Conservation (phyloP, 148 eudicot species). For the Camellia granthamiana region DNA sequence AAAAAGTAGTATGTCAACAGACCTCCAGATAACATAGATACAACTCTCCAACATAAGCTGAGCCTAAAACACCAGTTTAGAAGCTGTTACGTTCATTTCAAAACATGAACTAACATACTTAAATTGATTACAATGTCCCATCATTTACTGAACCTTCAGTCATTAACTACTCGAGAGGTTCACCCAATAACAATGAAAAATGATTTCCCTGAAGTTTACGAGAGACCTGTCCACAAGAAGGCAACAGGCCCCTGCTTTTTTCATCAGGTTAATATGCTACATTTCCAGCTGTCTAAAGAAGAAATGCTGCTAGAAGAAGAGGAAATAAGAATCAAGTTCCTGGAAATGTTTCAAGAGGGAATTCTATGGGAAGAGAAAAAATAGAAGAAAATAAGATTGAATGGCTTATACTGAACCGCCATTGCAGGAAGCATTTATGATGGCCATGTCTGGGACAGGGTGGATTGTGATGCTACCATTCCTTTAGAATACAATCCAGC, state of each 20-base stretch:
- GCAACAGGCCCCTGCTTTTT: slow-evolving; percentile 2
- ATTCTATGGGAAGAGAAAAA: no score
- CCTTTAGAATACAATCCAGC: no score
- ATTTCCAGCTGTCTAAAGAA: no score
- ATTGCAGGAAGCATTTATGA: no score
- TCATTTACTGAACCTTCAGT: slow-evolving; percentile 31
- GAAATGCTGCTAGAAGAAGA: no score
- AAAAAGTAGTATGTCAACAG: no score
- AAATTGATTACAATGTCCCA: slow-evolving; percentile 1
- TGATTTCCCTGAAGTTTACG: slow-evolving; percentile 21
- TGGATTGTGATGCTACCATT: no score
- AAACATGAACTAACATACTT: not conserved
- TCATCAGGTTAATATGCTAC: not conserved
- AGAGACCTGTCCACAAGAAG: not conserved
- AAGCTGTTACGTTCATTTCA: not conserved
- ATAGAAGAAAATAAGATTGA: no score
- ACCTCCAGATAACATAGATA: not conserved
- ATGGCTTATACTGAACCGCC: no score
- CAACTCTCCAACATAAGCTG: not conserved
- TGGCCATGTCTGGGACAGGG: no score
- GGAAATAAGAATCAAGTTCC: no score
- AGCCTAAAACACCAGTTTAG: not conserved
- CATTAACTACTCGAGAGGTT: slow-evolving; percentile 17
- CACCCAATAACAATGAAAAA: slow-evolving; percentile 26
- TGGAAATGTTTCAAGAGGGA: no score